Percentiles rank a stretch among this genome's conserved stretches.
Conservation (phyloP, 176 grass and related monocot species). For the Juncus inflexus region DNA sequence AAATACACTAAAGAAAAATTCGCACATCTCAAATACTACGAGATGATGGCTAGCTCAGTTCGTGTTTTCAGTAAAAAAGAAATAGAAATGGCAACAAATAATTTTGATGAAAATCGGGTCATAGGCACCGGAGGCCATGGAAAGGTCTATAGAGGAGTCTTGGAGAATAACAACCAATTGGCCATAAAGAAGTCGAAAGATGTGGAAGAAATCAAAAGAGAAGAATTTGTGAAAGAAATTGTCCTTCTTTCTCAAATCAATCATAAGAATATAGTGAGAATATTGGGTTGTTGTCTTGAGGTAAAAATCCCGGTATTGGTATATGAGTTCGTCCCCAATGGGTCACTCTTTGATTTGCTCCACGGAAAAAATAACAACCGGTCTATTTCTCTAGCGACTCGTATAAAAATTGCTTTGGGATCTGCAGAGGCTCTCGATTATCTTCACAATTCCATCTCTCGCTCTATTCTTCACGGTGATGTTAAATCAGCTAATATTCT, state of each 20-base stretch:
- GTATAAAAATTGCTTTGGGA: constrained; percentile 4
- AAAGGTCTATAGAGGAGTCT: constrained; percentile 5
- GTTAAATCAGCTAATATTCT: constrained; percentile 18
- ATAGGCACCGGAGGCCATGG: neutral
- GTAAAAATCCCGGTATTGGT: constrained; percentile 36
- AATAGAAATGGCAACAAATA: constrained; percentile 16
- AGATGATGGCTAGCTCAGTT: constrained; percentile 12
- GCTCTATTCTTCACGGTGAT: constrained; percentile 22
- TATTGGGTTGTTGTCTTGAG: constrained; percentile 26
- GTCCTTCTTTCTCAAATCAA: constrained; percentile 17
- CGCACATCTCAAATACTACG: neutral
- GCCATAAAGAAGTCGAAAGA: constrained; percentile 13
- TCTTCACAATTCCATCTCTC: neutral
- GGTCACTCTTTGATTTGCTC: constrained; percentile 14
- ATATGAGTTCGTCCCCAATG: constrained; percentile 23
- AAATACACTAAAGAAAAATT: constrained; percentile 17
- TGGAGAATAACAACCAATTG: neutral
- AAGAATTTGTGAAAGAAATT: constrained; percentile 35
- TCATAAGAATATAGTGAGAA: constrained; percentile 12
- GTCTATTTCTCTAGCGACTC: neutral
- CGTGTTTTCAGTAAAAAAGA: constrained; percentile 11
- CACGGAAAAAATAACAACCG: constrained; percentile 1
- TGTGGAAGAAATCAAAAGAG: neutral
- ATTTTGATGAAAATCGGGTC: constrained; percentile 6
- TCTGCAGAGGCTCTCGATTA: constrained; percentile 10